Conservation (phyloP, 2,329 filamentous ascomycete species). For the Celoporthe dispersa region DNA sequence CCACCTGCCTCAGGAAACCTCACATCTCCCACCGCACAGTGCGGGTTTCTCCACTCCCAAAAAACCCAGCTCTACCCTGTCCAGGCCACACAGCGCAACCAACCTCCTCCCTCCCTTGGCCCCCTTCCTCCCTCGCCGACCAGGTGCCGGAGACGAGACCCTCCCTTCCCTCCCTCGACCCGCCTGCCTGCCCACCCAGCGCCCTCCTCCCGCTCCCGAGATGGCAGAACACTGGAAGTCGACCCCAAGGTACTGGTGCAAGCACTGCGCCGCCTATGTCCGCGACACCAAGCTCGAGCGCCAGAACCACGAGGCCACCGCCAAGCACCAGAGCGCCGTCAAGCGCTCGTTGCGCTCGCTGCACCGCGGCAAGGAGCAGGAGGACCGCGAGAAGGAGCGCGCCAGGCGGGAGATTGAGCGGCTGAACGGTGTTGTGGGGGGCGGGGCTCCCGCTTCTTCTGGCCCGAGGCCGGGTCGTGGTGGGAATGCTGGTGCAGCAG, state of each 20-base stretch:
- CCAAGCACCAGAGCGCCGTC: slow-evolving; percentile 80
- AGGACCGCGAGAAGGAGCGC: slow-evolving; percentile 79
- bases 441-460: not conserved
- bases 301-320: slow-evolving; percentile 85
- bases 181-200: too few species aligned
- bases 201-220: not conserved
- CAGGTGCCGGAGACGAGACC: not conserved
- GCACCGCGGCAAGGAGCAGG: slow-evolving; percentile 80
- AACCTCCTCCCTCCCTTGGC: not conserved
- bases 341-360: slow-evolving; percentile 90
- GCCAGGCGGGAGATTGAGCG: slow-evolving; percentile 85
- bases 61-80: not conserved
- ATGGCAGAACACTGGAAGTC: slow-evolving; percentile 99
- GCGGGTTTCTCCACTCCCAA: not conserved
- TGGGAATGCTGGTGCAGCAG: not conserved
- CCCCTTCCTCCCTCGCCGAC: not conserved
- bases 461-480: not conserved
- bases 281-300: slow-evolving; percentile 91
- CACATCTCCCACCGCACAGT: not conserved
- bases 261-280: slow-evolving; percentile 89
- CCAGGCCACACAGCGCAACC: not conserved
- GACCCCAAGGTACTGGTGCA: slow-evolving; percentile 97
- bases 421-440: slow-evolving; percentile 72
- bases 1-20: not conserved
- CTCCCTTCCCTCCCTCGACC: not conserved